Percentiles rank a stretch among this genome's conserved stretches.
Conservation (phyloP, 176 grass and related monocot genomes). For the Chrysopogon serrulatus region DNA sequence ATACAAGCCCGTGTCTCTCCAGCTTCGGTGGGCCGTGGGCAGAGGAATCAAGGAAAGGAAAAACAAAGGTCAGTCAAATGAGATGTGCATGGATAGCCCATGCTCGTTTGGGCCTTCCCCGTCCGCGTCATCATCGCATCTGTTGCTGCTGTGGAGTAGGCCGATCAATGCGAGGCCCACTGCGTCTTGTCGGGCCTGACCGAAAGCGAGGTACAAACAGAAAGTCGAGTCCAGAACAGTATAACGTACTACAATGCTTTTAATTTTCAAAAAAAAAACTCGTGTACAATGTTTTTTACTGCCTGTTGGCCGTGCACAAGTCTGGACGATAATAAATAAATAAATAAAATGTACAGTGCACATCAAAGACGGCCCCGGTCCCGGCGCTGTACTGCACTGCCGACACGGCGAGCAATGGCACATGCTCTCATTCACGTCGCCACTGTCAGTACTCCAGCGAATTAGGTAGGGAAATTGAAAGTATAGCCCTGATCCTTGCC, state of each 20-base stretch:
- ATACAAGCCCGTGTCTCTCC: too few species aligned
- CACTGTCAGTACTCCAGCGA: neutral
- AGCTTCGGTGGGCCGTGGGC: too few species aligned
- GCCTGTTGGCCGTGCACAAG: too few species aligned
- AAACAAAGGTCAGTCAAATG: too few species aligned
- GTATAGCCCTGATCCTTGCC: neutral
- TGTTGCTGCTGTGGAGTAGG: too few species aligned
- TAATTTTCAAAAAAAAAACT: too few species aligned
- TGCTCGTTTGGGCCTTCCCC: neutral
- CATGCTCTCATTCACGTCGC: conserved; percentile 6
- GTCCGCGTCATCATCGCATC: too few species aligned
- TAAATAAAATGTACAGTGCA: neutral
- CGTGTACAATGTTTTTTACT: too few species aligned
- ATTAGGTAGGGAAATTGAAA: neutral
- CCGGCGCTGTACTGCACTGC: neutral
- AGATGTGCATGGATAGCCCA: neutral
- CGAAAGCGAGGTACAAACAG: neutral
- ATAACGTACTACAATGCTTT: too few species aligned
- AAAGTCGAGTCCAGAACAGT: neutral
- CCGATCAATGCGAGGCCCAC: neutral
- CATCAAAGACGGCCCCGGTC: neutral
- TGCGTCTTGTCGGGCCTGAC: neutral
- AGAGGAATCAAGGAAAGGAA: too few species aligned
- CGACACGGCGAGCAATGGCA: conserved; percentile 10
- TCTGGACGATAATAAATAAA: too few species aligned